Base-by-base conservation (phyloP, 1,284 basidiomycete species). In the Golubevia pallescens region DNA sequence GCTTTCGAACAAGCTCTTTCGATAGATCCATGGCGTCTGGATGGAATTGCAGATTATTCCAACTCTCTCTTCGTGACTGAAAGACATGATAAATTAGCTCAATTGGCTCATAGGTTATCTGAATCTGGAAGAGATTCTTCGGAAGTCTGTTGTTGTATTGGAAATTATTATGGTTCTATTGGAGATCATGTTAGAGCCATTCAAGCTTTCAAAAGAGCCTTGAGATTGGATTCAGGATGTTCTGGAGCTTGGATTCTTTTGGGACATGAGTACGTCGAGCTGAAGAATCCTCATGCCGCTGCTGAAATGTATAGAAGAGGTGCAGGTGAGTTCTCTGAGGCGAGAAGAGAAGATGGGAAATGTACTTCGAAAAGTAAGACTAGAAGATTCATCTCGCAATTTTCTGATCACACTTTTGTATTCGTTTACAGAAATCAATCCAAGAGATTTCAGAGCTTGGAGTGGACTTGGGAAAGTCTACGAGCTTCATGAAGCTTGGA, bases 211-310 rank as follows among this genome's bases (percentile, higher is more conserved):
- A 90, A 92, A 73, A 90, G 95, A 66, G 95, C 96, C 7, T 93
- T 96, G 19, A 92, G 95, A 77, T 90, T 99, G 60, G 96, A 99
- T 86, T 90, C 93, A 69, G 94, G 93, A 3, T 99, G 95, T 86
- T 89, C 98, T 21, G 92, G 94, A 2, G 97, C 97, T 2, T 99
- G 97, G 97, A 98, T 96, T n/a, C 86, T 99, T 69, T 94, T 99
- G 92, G 97, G 97, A 0, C 97, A 99, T 86, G 97, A 98, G 86
- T 99, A 94, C 81, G 92, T 99, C 63, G 97, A 99, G 87, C 91
- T 98, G 89, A 98, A 98, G 87, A 99, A 99, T 86, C 94, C 94
- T 16, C 95, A 98, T 88, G 96, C 97, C 1, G 97, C 97, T 1
- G 96, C 98, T 63, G 97, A 98, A 86, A 93, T 95, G 28, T 99